Base-by-base conservation (phyloP, 495 filamentous ascomycete genomes). In the Hypoxylon lenormandii region DNA sequence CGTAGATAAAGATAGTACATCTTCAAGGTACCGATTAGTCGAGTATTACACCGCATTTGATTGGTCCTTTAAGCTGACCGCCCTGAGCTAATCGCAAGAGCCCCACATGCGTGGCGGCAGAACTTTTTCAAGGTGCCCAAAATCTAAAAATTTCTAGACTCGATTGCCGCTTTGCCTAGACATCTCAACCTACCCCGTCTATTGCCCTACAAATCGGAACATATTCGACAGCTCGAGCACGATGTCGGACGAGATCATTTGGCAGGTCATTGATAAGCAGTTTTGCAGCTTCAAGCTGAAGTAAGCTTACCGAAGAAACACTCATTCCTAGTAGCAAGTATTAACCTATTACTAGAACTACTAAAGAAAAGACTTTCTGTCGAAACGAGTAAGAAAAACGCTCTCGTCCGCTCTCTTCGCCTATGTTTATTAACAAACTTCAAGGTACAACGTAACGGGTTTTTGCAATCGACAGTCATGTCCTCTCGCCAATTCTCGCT, bases 271-370 rank as follows among this genome's bases (percentile, higher is more conserved):
- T 26, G 46, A 61, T 15, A 89, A 97, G 80, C 92, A 97, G 79
- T 97, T 97, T 77, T 98, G 95, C 80, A 89, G 92, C 48, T 98
- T 93, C 82, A 98, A 97, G 73, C 84, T 98, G 64, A 98, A 98
- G 91, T 95, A 81, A 76, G 85, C 80, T 11, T 49, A 48, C 43
- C 43, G 40, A 51, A 8, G 23, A 5, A 55, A 47, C 43, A 26
- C 26, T 53, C 55, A 50, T 30, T 18, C 48, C 57, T 38, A 55
- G 66, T 28, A 52, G 54, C 30, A 26, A 63, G 65, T 70, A 72
- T 48, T 66, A 47, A 66, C 70, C 47, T 73, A 42, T 40, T 33
- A 5, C 60, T 68, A 90, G 91, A 82, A 96, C 93, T 6, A 92
- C 92, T 18, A 97, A 97, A 80, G 88, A 90, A 28, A 89, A 94